phyloP scores from a whole-genome alignment of 495 filamentous ascomycete species.

The Xylaria scruposa region DNA sequence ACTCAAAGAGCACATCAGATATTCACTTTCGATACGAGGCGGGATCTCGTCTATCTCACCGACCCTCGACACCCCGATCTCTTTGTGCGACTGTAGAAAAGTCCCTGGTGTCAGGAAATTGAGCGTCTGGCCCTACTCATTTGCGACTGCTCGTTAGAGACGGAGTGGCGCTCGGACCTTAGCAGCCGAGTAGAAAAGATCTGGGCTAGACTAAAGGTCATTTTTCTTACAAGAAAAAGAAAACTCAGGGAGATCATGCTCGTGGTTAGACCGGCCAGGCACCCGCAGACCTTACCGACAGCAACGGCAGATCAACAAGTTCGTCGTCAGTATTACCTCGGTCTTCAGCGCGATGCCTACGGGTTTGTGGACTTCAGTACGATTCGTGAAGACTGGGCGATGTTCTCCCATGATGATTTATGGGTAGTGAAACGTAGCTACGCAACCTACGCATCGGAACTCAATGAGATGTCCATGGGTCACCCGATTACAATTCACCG shows the following conservation, averaged over 20 bases:
- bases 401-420: background rate
- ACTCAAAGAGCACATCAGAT: background rate
- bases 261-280: background rate
- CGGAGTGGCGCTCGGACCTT: background rate
- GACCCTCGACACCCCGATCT: background rate
- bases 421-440: background rate
- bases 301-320: background rate
- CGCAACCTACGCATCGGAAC: background rate
- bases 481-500: background rate
- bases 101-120: slow-evolving; percentile 4
- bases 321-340: background rate
- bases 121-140: slow-evolving; percentile 3
- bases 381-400: background rate
- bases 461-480: background rate
- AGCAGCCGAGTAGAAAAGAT: background rate
- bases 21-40: background rate
- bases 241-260: slow-evolving; percentile 18
- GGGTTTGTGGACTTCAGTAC: background rate
- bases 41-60: slow-evolving; percentile 17
- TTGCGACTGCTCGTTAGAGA: background rate
- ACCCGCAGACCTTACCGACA: background rate
- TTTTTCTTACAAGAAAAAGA: background rate
- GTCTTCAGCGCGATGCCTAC: background rate
- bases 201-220: background rate
- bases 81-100: background rate